Conservation (phyloP, 805 yeast species). For the Yarrowia sp. region DNA sequence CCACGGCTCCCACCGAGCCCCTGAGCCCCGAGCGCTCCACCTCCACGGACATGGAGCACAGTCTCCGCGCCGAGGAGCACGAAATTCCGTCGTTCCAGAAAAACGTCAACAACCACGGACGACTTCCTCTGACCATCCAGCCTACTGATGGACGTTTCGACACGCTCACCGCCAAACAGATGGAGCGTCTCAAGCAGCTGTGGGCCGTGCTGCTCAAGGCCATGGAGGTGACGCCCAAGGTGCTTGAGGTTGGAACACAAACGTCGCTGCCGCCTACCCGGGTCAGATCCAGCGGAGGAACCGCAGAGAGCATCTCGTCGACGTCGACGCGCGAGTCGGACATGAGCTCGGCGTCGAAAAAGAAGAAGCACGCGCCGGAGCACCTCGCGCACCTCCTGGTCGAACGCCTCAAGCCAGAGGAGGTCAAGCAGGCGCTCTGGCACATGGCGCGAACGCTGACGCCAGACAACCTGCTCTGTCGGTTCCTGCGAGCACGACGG, state of each 20-base stretch:
- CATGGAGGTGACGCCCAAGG: neutral
- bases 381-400: neutral
- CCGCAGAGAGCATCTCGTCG: slow-evolving; percentile 1
- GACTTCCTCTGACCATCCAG: neutral
- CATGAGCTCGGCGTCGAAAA: neutral
- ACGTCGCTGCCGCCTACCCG: neutral
- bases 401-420: neutral
- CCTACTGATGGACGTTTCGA: slow-evolving; percentile 9
- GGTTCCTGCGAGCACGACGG: slow-evolving; percentile 93
- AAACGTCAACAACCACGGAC: slow-evolving; percentile 17
- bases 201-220: slow-evolving; percentile 26
- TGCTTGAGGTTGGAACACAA: neutral
- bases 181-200: slow-evolving; percentile 18
- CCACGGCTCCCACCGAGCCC: slow-evolving; percentile 18
- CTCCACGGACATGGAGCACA: neutral
- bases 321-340: slow-evolving; percentile 10
- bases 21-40: neutral
- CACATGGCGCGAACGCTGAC: slow-evolving; percentile 45
- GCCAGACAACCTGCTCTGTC: slow-evolving; percentile 69
- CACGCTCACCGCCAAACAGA: slow-evolving; percentile 17
- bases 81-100: slow-evolving; percentile 7
- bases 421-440: slow-evolving; percentile 23
- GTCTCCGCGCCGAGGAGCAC: neutral
- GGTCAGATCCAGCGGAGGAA: neutral
- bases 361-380: slow-evolving; percentile 5